Percentiles rank a stretch among this genome's conserved stretches.
These are phyloP conservation scores for Entophlyctis luteolus DNA, from an alignment of 192 early-diverging fungal genomes.

Conservation along the genomic window DNA sequence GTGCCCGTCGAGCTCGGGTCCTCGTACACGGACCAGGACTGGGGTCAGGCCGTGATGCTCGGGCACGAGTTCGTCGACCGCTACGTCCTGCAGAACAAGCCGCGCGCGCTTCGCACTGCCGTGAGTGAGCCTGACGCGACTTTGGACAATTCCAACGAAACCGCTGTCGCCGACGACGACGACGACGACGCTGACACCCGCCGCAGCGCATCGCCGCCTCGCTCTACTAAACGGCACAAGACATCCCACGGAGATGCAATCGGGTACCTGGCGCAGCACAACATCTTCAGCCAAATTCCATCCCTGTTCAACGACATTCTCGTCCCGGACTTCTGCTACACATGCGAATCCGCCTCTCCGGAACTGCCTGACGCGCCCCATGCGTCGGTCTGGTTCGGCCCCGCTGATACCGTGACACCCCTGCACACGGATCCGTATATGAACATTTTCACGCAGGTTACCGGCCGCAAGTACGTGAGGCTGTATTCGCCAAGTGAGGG, in stretches of 20 bases:
- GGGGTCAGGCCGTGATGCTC: conserved; percentile 70
- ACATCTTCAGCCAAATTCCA: conserved; percentile 75
- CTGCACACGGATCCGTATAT: conserved; percentile 78
- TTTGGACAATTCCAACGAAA: background rate
- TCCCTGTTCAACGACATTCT: conserved; percentile 61
- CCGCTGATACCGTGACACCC: conserved; percentile 73
- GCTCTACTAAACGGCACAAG: too few species aligned
- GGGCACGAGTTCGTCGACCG: conserved; percentile 68
- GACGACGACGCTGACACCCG: too few species aligned
- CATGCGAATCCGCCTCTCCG: conserved; percentile 26
- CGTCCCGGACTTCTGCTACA: conserved; percentile 75
- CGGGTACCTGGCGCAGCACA: conserved; percentile 84
- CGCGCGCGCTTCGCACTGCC: background rate
- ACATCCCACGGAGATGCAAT: background rate
- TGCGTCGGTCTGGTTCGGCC: conserved; percentile 80
- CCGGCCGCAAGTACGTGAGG: conserved; percentile 74
- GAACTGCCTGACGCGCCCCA: conserved; percentile 36
- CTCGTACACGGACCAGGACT: conserved; percentile 71
- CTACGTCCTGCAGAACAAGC: conserved; percentile 8
- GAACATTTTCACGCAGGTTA: conserved; percentile 81
- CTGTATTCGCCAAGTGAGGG: conserved; percentile 66
- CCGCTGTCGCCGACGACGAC: too few species aligned
- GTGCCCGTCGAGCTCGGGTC: conserved; percentile 81
- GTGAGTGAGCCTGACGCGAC: background rate
- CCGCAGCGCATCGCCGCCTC: too few species aligned